Percentiles rank a stretch among this genome's conserved stretches.
Evolutionary conservation across 2,329 filamentous ascomycete species (phyloP).

Genomic region (Lecanicillium sp.): DNA sequence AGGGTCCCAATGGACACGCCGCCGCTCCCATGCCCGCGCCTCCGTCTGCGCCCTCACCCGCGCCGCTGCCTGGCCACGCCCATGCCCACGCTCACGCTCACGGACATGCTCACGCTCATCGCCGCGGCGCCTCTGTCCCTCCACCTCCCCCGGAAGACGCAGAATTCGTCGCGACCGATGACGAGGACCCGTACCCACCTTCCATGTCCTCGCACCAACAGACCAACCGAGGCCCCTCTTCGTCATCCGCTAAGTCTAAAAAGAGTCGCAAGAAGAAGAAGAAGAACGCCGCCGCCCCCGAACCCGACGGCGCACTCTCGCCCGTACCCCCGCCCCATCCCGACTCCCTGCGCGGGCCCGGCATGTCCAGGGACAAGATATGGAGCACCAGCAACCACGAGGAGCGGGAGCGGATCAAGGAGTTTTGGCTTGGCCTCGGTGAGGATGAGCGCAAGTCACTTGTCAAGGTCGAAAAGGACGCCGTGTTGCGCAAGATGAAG

Average conservation of each 20-base stretch:
- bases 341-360: slow-evolving; percentile 30
- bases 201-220: slow-evolving; percentile 29
- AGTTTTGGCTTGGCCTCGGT: slow-evolving; percentile 92
- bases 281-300: slow-evolving; percentile 31
- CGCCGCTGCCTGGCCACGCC: slow-evolving; percentile 17
- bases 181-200: slow-evolving; percentile 41
- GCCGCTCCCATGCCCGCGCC: background rate
- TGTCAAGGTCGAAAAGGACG: slow-evolving; percentile 98
- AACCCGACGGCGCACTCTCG: slow-evolving; percentile 16
- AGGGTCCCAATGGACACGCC: slow-evolving; percentile 11
- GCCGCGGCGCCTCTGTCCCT: background rate
- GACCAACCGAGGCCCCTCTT: slow-evolving; percentile 25
- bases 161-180: slow-evolving; percentile 51
- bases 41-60: background rate
- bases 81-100: slow-evolving; percentile 20
- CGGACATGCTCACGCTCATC: slow-evolving; percentile 1
- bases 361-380: slow-evolving; percentile 73
- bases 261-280: slow-evolving; percentile 69
- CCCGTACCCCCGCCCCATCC: slow-evolving; percentile 19
- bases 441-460: slow-evolving; percentile 93
- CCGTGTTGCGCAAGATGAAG: slow-evolving; percentile 98
- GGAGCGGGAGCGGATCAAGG: slow-evolving; percentile 94
- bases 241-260: slow-evolving; percentile 41
- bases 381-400: slow-evolving; percentile 96
- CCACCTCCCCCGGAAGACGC: slow-evolving; percentile 30